Evolutionary conservation across 768 basidiomycete genomes (phyloP).

Genomic region (Russula olivacea): DNA sequence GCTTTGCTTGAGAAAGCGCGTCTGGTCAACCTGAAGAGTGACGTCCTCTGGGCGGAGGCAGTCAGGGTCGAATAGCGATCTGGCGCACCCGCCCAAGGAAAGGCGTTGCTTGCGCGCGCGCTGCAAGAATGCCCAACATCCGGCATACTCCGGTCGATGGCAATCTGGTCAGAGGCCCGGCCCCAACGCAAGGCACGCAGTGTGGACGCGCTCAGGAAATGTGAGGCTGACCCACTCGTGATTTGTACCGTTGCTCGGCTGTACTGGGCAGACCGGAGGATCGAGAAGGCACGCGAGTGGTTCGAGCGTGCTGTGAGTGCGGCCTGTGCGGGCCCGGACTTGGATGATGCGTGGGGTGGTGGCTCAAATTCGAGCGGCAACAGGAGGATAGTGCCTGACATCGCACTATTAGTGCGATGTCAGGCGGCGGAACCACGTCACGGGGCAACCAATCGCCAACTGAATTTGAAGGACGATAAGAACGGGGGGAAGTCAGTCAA

Average conservation of each 20-base stretch:
- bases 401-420: constrained; percentile 67
- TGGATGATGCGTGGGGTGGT: constrained; percentile 97
- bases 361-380: constrained; percentile 91
- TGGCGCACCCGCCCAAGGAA: constrained; percentile 73
- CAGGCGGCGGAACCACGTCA: constrained; percentile 81
- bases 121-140: constrained; percentile 91
- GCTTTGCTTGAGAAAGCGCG: constrained; percentile 88
- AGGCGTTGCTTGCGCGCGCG: constrained; percentile 71
- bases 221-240: constrained; percentile 78
- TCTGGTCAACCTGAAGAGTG: constrained; percentile 77
- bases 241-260: constrained; percentile 88
- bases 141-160: constrained; percentile 85
- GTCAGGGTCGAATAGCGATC: constrained; percentile 89
- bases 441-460: constrained; percentile 82
- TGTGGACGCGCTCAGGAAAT: constrained; percentile 91
- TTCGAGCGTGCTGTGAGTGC: constrained; percentile 75
- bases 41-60: constrained; percentile 86
- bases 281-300: constrained; percentile 94
- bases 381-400: constrained; percentile 80
- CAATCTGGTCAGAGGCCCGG: constrained; percentile 87
- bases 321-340: constrained; percentile 55
- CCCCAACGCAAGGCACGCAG: constrained; percentile 82
- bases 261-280: constrained; percentile 92
- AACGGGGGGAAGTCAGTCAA: constrained; percentile 60
- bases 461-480: constrained; percentile 71